Evolutionary conservation across 805 yeast genomes (phyloP).

Genomic region (Nakazawaea anatomiae): DNA sequence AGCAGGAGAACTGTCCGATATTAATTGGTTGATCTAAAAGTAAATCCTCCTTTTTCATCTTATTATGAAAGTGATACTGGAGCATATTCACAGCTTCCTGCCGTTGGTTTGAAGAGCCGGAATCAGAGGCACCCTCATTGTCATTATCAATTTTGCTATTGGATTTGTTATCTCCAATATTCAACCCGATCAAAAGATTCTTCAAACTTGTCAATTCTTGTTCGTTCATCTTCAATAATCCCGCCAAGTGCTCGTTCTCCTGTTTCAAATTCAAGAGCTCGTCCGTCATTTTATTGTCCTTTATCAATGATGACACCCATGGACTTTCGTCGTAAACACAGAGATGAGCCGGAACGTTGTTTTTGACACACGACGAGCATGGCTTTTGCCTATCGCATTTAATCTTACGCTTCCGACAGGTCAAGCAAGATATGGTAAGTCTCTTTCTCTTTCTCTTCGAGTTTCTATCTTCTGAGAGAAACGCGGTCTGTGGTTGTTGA

Average conservation of each 20-base stretch:
- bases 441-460: constrained; percentile 15
- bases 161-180: neutral
- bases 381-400: constrained; percentile 26
- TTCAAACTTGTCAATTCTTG: constrained; percentile 8
- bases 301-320: constrained; percentile 9
- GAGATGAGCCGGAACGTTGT: constrained; percentile 13
- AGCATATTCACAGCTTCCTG: neutral
- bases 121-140: neutral
- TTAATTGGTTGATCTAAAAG: constrained; percentile 6
- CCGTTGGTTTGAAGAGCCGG: neutral
- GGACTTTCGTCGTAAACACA: constrained; percentile 11
- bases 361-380: constrained; percentile 22
- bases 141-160: neutral
- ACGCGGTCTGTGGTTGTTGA: neutral
- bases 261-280: constrained; percentile 8
- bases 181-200: constrained; percentile 1
- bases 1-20: constrained; percentile 6
- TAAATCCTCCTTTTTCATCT: neutral
- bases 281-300: constrained; percentile 10
- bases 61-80: neutral
- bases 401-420: constrained; percentile 24
- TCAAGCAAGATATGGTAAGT: constrained; percentile 21
- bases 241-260: constrained; percentile 8
- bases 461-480: neutral
- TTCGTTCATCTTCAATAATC: constrained; percentile 9